A percentile compares a stretch with the other conserved stretches of the same genome.
Conservation (phyloP, 2,329 filamentous ascomycete genomes). For the Colletotrichum acutatum region DNA sequence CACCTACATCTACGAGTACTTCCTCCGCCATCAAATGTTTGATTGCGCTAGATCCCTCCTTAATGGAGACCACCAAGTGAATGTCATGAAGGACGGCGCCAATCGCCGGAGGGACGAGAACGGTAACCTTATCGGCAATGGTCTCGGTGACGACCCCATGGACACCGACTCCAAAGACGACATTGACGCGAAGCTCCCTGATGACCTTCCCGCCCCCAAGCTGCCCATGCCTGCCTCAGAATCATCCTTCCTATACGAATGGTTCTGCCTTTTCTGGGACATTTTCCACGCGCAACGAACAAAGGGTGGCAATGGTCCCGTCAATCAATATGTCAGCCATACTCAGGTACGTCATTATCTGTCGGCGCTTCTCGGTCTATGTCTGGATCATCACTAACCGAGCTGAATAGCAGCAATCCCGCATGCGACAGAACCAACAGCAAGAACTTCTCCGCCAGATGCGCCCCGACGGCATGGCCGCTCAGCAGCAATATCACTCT, state of each 20-base stretch:
- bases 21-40: conserved; percentile 85
- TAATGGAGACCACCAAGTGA: conserved; percentile 73
- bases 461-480: conserved; percentile 66
- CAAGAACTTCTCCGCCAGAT: conserved; percentile 81
- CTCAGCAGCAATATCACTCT: conserved; percentile 65
- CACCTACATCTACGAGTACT: conserved; percentile 93
- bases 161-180: conserved; percentile 87
- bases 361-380: background rate
- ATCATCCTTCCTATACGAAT: conserved; percentile 92
- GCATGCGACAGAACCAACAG: conserved; percentile 79
- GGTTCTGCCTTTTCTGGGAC: conserved; percentile 98
- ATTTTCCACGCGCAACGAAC: conserved; percentile 87
- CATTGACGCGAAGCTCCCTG: conserved; percentile 77
- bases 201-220: conserved; percentile 82
- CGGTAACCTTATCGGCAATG: conserved; percentile 74
- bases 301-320: conserved; percentile 70
- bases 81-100: conserved; percentile 76
- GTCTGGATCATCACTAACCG: conserved; percentile 27
- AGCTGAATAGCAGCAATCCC: conserved; percentile 68
- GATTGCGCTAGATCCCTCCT: conserved; percentile 84
- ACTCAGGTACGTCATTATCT: conserved; percentile 74
- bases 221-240: conserved; percentile 73
- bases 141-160: conserved; percentile 79
- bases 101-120: conserved; percentile 74
- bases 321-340: conserved; percentile 82